A percentile compares a stretch with the other conserved stretches of the same genome.
Evolutionary conservation across 2,329 filamentous ascomycete species (phyloP).

Genomic region (Talaromyces sp.): DNA sequence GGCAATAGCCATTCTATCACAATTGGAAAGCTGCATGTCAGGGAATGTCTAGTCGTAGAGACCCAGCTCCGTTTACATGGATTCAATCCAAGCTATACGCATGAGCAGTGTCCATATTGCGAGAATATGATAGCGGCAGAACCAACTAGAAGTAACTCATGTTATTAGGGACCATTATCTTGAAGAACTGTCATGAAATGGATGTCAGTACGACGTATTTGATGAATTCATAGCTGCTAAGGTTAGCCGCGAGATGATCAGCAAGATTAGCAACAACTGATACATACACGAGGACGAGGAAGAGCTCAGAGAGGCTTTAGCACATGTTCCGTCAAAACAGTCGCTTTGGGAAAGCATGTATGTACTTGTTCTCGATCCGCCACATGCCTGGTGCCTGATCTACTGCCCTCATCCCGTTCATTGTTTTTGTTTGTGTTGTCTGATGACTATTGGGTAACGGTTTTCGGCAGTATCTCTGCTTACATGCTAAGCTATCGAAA

Average conservation of each 20-base stretch:
- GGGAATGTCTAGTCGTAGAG: background rate
- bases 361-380: background rate
- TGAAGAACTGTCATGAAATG: too few relatives aligned
- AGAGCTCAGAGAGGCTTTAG: background rate
- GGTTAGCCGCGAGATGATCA: background rate
- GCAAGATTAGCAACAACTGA: background rate
- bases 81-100: too few relatives aligned
- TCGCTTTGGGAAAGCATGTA: too few relatives aligned
- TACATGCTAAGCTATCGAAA: background rate
- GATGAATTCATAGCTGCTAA: too few relatives aligned
- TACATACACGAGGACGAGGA: background rate
- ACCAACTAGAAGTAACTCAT: too few relatives aligned
- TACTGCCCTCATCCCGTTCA: background rate
- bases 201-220: too few relatives aligned
- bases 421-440: background rate
- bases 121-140: too few relatives aligned
- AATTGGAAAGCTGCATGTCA: background rate
- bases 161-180: too few relatives aligned
- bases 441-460: background rate
- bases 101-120: too few relatives aligned
- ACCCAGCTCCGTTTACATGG: too few relatives aligned
- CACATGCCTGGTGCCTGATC: background rate
- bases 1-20: background rate
- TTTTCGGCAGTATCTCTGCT: background rate
- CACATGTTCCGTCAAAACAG: background rate